Conservation (phyloP, 805 yeast species). For the Tetrapisispora nanseiensis region DNA sequence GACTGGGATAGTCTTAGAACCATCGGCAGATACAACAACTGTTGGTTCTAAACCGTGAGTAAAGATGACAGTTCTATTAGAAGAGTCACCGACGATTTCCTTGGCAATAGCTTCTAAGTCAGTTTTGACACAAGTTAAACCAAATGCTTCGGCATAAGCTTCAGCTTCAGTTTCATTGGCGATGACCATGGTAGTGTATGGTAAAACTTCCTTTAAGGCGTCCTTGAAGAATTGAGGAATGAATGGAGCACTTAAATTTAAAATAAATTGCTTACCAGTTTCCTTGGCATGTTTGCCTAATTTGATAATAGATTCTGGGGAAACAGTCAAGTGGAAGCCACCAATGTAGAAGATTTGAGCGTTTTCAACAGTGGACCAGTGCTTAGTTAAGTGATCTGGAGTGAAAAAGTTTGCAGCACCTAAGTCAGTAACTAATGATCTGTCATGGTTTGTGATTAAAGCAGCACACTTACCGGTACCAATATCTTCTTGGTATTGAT, state of each 20-base stretch:
- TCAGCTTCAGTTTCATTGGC: constrained; percentile 98
- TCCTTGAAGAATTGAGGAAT: constrained; percentile 92
- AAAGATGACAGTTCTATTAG: constrained; percentile 82
- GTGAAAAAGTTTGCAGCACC: constrained; percentile 98
- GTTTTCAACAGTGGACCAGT: constrained; percentile 76
- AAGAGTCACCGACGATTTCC: constrained; percentile 47
- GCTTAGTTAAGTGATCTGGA: constrained; percentile 73
- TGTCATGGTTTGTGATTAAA: constrained; percentile 72
- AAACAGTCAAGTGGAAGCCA: constrained; percentile 98
- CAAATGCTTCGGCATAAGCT: constrained; percentile 83
- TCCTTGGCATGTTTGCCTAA: constrained; percentile 90
- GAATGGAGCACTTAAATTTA: constrained; percentile 95
- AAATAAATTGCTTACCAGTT: constrained; percentile 61
- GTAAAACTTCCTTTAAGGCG: constrained; percentile 66
- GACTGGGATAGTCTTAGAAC: constrained; percentile 50
- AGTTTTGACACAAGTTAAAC: constrained; percentile 35
- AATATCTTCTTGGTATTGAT: constrained; percentile 64
- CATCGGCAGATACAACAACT: constrained; percentile 55
- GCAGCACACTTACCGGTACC: constrained; percentile 99
- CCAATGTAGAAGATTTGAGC: constrained; percentile 87
- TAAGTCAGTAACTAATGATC: constrained; percentile 91
- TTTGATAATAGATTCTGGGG: constrained; percentile 84
- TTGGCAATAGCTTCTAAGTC: constrained; percentile 75
- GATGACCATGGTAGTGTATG: constrained; percentile 83
- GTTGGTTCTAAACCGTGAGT: constrained; percentile 96